Percentiles rank a stretch among this genome's conserved stretches.
Evolutionary conservation across 2,329 filamentous ascomycete genomes (phyloP).

Genomic region (Pseudogymnoascus sp.): DNA sequence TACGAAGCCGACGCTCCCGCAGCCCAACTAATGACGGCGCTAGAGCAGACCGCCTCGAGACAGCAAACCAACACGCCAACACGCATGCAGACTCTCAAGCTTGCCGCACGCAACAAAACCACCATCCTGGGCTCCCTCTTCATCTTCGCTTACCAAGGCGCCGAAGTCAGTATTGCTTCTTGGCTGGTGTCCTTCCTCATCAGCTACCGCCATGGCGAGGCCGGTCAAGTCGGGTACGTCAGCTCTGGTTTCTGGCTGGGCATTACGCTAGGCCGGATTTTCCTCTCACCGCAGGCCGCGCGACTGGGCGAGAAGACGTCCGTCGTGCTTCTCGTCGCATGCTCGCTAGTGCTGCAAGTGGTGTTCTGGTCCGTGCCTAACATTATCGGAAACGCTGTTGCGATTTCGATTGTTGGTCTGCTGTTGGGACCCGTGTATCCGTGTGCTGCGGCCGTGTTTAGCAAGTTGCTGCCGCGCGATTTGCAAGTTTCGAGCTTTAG

Average conservation of each 20-base stretch:
- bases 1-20: conserved; percentile 55
- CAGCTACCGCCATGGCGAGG: conserved; percentile 59
- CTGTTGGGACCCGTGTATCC: conserved; percentile 75
- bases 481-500: conserved; percentile 57
- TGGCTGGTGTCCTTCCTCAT: conserved; percentile 87
- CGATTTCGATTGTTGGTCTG: conserved; percentile 62
- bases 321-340: conserved; percentile 54
- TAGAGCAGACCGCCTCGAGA: conserved; percentile 34
- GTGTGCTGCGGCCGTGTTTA: conserved; percentile 58
- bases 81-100: conserved; percentile 32
- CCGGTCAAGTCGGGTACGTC: conserved; percentile 68
- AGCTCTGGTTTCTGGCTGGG: conserved; percentile 65
- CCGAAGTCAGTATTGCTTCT: conserved; percentile 74
- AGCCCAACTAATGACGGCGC: conserved; percentile 34
- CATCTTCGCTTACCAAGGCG: conserved; percentile 80
- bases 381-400: conserved; percentile 60
- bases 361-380: conserved; percentile 73
- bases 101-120: conserved; percentile 27
- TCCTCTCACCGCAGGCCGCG: conserved; percentile 58
- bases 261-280: conserved; percentile 68
- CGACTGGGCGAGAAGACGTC: conserved; percentile 62
- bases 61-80: conserved; percentile 15
- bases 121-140: conserved; percentile 71
- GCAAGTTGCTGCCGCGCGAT: conserved; percentile 48
- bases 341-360: conserved; percentile 61